Base-by-base conservation (phyloP, 202 grass and related monocot genomes). In the Cymbopogon flexuosus region DNA sequence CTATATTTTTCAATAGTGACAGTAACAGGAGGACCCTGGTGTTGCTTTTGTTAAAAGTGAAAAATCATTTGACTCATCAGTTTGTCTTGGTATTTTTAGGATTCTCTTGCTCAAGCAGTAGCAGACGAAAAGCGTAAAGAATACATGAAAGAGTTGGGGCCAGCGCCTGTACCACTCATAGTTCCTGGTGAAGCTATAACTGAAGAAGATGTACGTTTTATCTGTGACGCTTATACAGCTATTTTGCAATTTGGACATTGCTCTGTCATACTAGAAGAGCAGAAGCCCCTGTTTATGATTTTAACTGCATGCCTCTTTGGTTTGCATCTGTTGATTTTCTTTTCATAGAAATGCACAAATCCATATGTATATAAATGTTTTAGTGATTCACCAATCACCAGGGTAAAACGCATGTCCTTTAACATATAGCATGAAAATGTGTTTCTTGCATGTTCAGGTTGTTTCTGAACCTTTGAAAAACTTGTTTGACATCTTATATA, bases 51-150 rank as follows among this genome's bases (percentile, higher is more conserved):
- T 10, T 79, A 47, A 36, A 43, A 84, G 49, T 22, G 43, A 6
- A n/a, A n/a, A 51, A 2, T 62, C 12, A 40, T 40, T 46, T 10
- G 22, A 15, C 47, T 62, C 39, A 89, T 74, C 6, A 18, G 6
- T 85, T 57, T 77, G 3, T 81, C 14, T 81, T 65, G 47, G 7
- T 75, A 16, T 70, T n/a, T 82, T 21, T 64, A 97, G 96, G 90
- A 99, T 34, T 88, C 92, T 56, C 91, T 99, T 85, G 96, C 92
- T 60, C 83, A 79, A 85, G 96, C 96, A 14, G 96, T 99, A 76
- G 96, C 92, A 4, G 77, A 85, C 62, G 96, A 99, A 84, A 93
- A 91, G 90, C 84, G 76, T n/a, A 99, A 99, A 76, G 35, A 81
- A 10, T 95, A 93, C 56, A 83, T 76, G 9, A 96, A 91, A 77